Evolutionary conservation across 169 alveolate genomes (phyloP).

Genomic region (Cryptosporidium canis): DNA sequence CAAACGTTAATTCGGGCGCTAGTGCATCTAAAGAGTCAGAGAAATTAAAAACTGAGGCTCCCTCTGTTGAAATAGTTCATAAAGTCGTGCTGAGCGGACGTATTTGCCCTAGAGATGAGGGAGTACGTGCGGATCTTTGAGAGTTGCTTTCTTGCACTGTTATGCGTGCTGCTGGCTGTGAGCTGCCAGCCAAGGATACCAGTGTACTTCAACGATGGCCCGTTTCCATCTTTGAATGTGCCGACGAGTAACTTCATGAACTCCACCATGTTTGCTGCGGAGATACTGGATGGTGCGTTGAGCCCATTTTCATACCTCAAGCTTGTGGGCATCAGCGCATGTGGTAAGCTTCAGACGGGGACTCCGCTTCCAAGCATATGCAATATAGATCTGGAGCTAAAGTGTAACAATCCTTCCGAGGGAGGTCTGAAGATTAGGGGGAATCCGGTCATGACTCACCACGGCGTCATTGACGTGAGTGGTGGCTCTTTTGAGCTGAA

Average conservation of each 20-base stretch:
- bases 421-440: constrained; percentile 36
- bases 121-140: background rate
- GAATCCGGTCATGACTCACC: constrained; percentile 44
- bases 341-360: constrained; percentile 41
- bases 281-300: constrained; percentile 55
- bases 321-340: constrained; percentile 40
- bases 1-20: background rate
- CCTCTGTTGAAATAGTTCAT: background rate
- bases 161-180: background rate
- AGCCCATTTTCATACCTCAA: constrained; percentile 56
- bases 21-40: background rate
- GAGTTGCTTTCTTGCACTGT: background rate
- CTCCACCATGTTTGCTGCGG: constrained; percentile 28
- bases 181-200: constrained; percentile 17
- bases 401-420: constrained; percentile 66
- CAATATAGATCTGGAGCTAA: constrained; percentile 9
- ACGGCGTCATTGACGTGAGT: constrained; percentile 52
- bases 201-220: constrained; percentile 43
- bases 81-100: background rate
- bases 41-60: background rate
- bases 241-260: constrained; percentile 9
- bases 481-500: constrained; percentile 66
- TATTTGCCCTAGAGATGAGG: background rate
- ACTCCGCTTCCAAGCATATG: constrained; percentile 47
- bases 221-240: constrained; percentile 38